Evolutionary conservation across 2,329 filamentous ascomycete genomes (phyloP).

Genomic region (Colletotrichum tabaci): DNA sequence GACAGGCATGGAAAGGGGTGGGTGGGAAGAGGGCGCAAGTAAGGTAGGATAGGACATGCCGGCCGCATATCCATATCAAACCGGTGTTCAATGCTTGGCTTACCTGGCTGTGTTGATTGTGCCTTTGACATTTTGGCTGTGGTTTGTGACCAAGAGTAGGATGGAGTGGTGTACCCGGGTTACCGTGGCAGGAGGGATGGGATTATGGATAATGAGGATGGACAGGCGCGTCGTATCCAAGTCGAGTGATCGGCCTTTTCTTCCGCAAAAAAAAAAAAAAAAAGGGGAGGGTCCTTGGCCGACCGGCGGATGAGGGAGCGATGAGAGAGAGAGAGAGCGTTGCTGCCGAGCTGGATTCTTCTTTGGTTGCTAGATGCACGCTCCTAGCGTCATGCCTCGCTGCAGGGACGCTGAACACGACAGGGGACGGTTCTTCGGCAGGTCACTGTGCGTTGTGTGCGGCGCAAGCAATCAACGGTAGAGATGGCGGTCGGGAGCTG

Average conservation of each 20-base stretch:
- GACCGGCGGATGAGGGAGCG: constrained; percentile 20
- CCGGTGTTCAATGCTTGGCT: constrained; percentile 40
- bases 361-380: constrained; percentile 33
- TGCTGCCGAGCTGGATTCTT: constrained; percentile 36
- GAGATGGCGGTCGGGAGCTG: constrained; percentile 20
- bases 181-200: constrained; percentile 30
- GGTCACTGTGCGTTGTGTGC: constrained; percentile 13
- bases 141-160: constrained; percentile 24
- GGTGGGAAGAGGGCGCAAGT: constrained; percentile 35
- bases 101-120: constrained; percentile 46
- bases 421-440: constrained; percentile 35
- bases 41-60: constrained; percentile 17
- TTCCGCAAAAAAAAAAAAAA: constrained; percentile 33
- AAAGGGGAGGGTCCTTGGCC: constrained; percentile 17
- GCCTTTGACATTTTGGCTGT: constrained; percentile 43
- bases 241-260: constrained; percentile 37
- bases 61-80: constrained; percentile 31
- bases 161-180: constrained; percentile 31
- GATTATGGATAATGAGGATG: constrained; percentile 37
- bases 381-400: constrained; percentile 41
- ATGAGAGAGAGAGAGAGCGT: not conserved
- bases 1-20: constrained; percentile 40
- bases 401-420: constrained; percentile 32
- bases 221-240: constrained; percentile 36
- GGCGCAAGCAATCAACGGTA: constrained; percentile 26